Base-by-base conservation (phyloP, 1,284 basidiomycete genomes). In the Puccinia triticina region DNA sequence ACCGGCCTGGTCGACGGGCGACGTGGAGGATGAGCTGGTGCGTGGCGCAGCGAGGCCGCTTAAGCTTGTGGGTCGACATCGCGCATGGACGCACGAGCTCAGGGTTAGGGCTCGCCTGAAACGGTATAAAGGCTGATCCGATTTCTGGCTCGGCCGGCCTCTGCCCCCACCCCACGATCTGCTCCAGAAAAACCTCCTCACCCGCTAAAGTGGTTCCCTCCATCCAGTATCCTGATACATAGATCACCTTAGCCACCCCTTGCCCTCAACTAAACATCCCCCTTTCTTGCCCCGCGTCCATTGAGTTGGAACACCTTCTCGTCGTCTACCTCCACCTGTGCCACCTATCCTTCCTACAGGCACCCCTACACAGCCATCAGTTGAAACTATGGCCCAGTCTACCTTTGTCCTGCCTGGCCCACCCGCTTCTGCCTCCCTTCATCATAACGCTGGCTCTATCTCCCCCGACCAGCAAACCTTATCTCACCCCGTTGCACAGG, bases 381-480 rank as follows among this genome's bases (percentile, higher is more conserved):
- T 40, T 43, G 14, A 50, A n/a, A 53, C 23, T 37, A 81, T 81
- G 79, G 59, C 79, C 2, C 48, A 71, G 29, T 61, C 78, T n/a
- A 69, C 77, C n/a, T 81, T 81, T 71, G 79, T 71, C 34, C 46
- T 81, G 4, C 79, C 79, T 34, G 79, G 79, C 37, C 79, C 79
- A 40, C 79, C 79, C 53, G 79, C 79, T 34, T 81, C 79, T 61
- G 79, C 79, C 7, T 67, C 61, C 37, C 53, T 73, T 10, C 64
- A 69, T 72, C 37, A 50, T 7, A 74, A 64, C 48, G 59, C 55
- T 77, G 43, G 69, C 23, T 43, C 59, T 26, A 73, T 57, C 69
- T 81, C 69, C 40, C 79, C 79, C 71, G 69, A 74, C 48, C 79
- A 69, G 32, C 59, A 37, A 21, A 29, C 79, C 23, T 29, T 81